A percentile compares a stretch with the other conserved stretches of the same genome.
Conservation (phyloP, 305 asterid species). For the Solanum hybrid region DNA sequence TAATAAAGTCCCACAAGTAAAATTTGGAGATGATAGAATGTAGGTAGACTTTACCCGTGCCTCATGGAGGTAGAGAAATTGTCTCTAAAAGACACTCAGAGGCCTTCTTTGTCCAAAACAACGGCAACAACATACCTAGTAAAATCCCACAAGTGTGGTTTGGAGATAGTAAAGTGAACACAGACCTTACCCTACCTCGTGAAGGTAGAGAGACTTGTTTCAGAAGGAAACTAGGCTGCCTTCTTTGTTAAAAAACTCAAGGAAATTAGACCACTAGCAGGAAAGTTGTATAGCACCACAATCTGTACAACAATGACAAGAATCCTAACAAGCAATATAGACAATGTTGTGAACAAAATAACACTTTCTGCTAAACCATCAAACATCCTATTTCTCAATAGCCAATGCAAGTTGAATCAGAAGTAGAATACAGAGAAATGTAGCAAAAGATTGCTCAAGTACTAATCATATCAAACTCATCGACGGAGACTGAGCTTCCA, state of each 20-base stretch:
- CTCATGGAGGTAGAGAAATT: background rate
- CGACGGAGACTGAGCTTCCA: background rate
- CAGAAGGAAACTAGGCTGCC: background rate
- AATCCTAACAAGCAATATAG: background rate
- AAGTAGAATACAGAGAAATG: background rate
- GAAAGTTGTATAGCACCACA: background rate
- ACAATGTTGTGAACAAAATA: background rate
- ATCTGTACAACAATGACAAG: background rate
- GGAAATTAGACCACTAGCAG: background rate
- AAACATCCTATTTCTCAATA: background rate
- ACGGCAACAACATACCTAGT: background rate
- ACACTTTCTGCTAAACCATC: background rate
- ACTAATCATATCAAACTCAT: background rate
- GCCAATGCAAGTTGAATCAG: background rate
- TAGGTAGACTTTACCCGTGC: background rate
- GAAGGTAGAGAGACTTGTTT: background rate
- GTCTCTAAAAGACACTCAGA: background rate
- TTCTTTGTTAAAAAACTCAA: background rate
- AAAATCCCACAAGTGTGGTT: background rate
- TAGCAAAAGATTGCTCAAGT: background rate
- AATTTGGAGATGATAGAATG: background rate
- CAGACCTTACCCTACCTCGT: background rate
- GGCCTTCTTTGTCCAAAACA: background rate
- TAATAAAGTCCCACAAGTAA: rapidly evolving
- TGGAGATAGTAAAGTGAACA: background rate